These are phyloP conservation scores for Besnoitia besnoiti DNA, from an alignment of 169 alveolate species.

Conservation along the genomic window DNA sequence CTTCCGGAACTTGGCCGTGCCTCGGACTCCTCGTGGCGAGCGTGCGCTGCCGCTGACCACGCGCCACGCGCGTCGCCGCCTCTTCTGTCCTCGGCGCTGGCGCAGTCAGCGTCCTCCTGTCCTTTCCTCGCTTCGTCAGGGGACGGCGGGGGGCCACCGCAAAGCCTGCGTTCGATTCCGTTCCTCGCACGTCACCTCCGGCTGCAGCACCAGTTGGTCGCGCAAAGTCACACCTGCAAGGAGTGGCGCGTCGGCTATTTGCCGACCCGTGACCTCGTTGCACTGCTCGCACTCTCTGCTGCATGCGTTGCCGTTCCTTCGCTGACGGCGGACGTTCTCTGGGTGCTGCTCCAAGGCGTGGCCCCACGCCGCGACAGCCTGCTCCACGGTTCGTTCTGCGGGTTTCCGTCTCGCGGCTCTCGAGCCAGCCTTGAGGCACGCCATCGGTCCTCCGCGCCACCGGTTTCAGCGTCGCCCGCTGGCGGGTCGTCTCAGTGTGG, in stretches of 20 bases:
- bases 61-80: background rate
- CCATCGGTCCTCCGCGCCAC: too few relatives aligned
- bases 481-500: too few relatives aligned
- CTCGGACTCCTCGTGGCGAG: background rate
- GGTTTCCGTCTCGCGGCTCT: too few relatives aligned
- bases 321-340: background rate
- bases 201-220: background rate
- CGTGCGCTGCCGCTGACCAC: background rate
- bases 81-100: background rate
- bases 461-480: too few relatives aligned
- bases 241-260: slow-evolving; percentile 1
- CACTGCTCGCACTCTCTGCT: background rate
- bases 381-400: too few relatives aligned
- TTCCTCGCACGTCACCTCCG: too few relatives aligned
- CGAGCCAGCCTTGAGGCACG: too few relatives aligned
- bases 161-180: background rate
- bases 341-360: background rate
- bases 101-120: background rate
- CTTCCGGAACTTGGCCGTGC: too few relatives aligned
- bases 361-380: too few relatives aligned
- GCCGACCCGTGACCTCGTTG: background rate
- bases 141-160: background rate
- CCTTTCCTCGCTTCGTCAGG: background rate
- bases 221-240: too few relatives aligned
- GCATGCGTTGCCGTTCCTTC: background rate